Percentiles rank a stretch among this genome's conserved stretches.
Conservation (phyloP, 345 rosid species). For the Corchorus capsularis region DNA sequence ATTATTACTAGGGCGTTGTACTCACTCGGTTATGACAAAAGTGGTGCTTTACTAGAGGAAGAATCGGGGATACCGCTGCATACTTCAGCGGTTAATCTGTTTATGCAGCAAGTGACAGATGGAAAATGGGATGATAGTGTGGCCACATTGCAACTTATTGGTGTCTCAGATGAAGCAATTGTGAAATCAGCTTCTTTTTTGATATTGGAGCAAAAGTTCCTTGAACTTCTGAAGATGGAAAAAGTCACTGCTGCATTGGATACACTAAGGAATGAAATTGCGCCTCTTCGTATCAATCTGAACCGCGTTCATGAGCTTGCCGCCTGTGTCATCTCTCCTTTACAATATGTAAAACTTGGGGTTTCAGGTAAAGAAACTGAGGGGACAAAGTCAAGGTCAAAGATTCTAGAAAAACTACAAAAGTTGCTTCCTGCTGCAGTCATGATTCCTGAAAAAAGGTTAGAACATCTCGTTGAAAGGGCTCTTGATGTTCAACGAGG, state of each 20-base stretch:
- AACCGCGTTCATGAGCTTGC: constrained; percentile 61
- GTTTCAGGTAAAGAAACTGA: constrained; percentile 34
- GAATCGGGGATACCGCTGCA: constrained; percentile 67
- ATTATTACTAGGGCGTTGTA: constrained; percentile 63
- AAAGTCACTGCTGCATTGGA: constrained; percentile 49
- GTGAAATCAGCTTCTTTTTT: constrained; percentile 63
- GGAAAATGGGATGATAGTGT: constrained; percentile 72
- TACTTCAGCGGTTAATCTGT: constrained; percentile 44
- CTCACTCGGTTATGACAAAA: constrained; percentile 69
- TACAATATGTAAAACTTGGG: constrained; percentile 23
- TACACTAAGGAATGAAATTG: constrained; percentile 64
- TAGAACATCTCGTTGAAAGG: constrained; percentile 71
- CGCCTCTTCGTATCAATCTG: constrained; percentile 53
- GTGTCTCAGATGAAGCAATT: constrained; percentile 50
- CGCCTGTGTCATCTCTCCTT: constrained; percentile 46
- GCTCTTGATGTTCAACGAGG: constrained; percentile 62
- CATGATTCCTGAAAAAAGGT: constrained; percentile 62
- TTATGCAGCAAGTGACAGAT: constrained; percentile 57
- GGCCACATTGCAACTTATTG: constrained; percentile 50
- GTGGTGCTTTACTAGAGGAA: constrained; percentile 65
- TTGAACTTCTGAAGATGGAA: constrained; percentile 49
- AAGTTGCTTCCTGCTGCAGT: constrained; percentile 66
- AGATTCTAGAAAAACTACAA: constrained; percentile 57
- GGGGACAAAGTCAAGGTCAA: constrained; percentile 42
- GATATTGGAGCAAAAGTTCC: constrained; percentile 66